phyloP scores from a whole-genome alignment of 192 early-diverging fungal species.

The Backusella westeae region DNA sequence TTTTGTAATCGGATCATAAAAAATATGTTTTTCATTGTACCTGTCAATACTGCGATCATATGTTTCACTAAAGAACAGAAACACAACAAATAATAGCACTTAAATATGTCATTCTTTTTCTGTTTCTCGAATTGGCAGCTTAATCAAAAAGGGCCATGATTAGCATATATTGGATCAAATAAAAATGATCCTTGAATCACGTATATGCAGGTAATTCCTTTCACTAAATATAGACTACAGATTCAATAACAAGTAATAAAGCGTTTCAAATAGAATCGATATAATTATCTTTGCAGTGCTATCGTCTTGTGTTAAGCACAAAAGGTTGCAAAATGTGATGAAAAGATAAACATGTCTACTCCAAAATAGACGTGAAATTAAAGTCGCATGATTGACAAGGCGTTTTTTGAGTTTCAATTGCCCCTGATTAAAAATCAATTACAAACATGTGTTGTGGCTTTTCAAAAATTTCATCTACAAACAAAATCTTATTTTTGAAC shows the following conservation, averaged over 20 bases:
- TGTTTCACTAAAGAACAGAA: conserved; percentile 34
- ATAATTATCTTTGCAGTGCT: too few relatives aligned
- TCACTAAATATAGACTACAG: conserved; percentile 33
- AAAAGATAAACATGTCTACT: too few relatives aligned
- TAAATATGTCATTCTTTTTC: conserved; percentile 31
- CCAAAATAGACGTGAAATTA: too few relatives aligned
- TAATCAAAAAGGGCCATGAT: neutral
- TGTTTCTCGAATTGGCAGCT: conserved; percentile 10
- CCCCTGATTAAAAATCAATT: conserved; percentile 10
- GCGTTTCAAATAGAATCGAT: conserved; percentile 7
- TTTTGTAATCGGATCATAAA: neutral
- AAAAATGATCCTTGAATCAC: conserved; percentile 26
- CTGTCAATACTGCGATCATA: conserved; percentile 6
- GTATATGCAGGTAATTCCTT: conserved; percentile 34
- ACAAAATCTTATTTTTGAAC: too few relatives aligned
- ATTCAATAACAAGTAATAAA: conserved; percentile 34
- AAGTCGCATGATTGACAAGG: too few relatives aligned
- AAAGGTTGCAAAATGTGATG: too few relatives aligned
- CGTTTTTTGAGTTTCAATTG: too few relatives aligned
- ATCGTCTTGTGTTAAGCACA: too few relatives aligned
- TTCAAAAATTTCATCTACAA: too few relatives aligned
- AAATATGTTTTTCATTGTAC: conserved; percentile 3
- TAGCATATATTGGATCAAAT: conserved; percentile 8
- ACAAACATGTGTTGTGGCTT: too few relatives aligned
- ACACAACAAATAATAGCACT: conserved; percentile 32